These are phyloP conservation scores for Striga asiatica DNA, from an alignment of 257 asterid genomes.

Conservation along the genomic window DNA sequence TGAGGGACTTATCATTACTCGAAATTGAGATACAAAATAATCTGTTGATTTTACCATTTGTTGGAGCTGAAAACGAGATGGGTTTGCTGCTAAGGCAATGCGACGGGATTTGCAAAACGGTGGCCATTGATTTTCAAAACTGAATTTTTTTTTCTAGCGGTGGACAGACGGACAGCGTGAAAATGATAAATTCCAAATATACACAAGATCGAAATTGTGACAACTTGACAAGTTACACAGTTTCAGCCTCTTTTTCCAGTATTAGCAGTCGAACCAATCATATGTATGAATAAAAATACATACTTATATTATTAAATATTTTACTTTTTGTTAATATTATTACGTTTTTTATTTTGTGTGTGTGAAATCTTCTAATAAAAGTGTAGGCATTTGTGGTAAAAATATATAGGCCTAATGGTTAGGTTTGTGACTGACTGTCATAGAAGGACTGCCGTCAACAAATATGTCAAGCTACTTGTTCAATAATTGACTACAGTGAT, in stretches of 20 bases:
- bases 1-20: slow-evolving; percentile 12
- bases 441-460: too few relatives aligned
- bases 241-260: slow-evolving; percentile 20
- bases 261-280: too few relatives aligned
- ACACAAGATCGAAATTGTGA: slow-evolving; percentile 26
- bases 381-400: too few relatives aligned
- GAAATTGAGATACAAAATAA: slow-evolving; percentile 11
- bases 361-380: too few relatives aligned
- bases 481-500: too few relatives aligned
- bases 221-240: slow-evolving; percentile 46
- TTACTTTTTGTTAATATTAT: too few relatives aligned
- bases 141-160: slow-evolving; percentile 19
- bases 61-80: slow-evolving; percentile 11
- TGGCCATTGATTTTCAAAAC: slow-evolving; percentile 38
- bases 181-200: background rate
- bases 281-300: too few relatives aligned
- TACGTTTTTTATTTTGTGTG: too few relatives aligned
- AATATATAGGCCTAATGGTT: too few relatives aligned
- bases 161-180: background rate
- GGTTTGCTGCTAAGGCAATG: slow-evolving; percentile 19
- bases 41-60: slow-evolving; percentile 11
- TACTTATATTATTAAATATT: too few relatives aligned
- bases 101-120: slow-evolving; percentile 30
- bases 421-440: too few relatives aligned
- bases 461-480: too few relatives aligned